Evolutionary conservation across 495 filamentous ascomycete species (phyloP), one percentile per base, ranked within the genome.

Genomic region (Penicillium soppii): DNA sequence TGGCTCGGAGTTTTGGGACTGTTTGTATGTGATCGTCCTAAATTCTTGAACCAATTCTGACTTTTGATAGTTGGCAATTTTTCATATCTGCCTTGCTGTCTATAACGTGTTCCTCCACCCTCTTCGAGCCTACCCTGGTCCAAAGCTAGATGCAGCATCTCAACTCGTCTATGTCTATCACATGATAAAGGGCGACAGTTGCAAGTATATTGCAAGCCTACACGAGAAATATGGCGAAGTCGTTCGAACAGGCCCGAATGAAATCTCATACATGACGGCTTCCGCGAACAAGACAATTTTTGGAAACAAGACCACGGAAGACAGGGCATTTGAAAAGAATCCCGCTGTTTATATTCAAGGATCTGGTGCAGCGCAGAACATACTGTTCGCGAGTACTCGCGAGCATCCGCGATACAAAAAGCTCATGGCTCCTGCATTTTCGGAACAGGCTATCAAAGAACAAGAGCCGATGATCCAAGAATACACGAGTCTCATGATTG

Each of bases 51-150:
- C 3, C 29, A 10, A 12, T 12, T 32, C 13, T 32, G 10, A 32
- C 10, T 12, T 32, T 7, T 32, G 10, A 7, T 32, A 32, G 29
- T 32, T 32, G 3, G 8, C 13, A 3, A 3, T 12, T 10, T 32
- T 32, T 12, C 29, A 32, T 12, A 32, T 32, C 29, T 5, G 29
- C 10, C 29, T 32, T 32, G 29, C 29, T 3, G 5, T 67, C 16
- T 68, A 71, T 41, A 67, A 68, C 33, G 26, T 68, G 32, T 69
- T 51, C 43, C 56, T 69, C 39, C 63, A 69, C 38, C 68, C 69
- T 8, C 58, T 72, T 7, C 49, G 58, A 9, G 32, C 45, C 6
- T 67, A 54, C 38, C 65, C 69, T 1, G 69, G 67, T 7, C 68
- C 69, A 42, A 48, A 50, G 21, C 33, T 62, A 22, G 62, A 63